Conservation (phyloP, 1,139 yeast genomes). For the Taphrina pruni region DNA sequence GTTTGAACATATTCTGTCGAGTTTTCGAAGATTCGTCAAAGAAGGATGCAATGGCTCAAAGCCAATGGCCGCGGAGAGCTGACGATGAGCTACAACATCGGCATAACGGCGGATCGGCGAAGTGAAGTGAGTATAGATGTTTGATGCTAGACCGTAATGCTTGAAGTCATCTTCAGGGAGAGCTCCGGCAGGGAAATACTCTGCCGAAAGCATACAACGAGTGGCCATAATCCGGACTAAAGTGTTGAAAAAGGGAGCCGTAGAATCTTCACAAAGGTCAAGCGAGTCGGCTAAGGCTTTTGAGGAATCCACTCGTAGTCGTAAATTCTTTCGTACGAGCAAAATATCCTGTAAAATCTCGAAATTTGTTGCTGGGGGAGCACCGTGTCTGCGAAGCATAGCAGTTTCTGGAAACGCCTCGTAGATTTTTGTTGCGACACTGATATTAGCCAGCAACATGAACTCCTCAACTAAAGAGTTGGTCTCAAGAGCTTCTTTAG, state of each 20-base stretch:
- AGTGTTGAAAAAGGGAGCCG: constrained; percentile 91
- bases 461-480: constrained; percentile 97
- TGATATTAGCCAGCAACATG: constrained; percentile 95
- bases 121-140: constrained; percentile 96
- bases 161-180: constrained; percentile 90
- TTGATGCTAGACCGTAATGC: constrained; percentile 97
- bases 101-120: constrained; percentile 98
- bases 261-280: constrained; percentile 80
- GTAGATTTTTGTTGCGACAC: constrained; percentile 90
- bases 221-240: constrained; percentile 96
- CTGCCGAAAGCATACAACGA: constrained; percentile 99
- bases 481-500: constrained; percentile 84
- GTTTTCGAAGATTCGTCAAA: constrained; percentile 86
- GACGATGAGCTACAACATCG: constrained; percentile 96
- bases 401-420: constrained; percentile 98
- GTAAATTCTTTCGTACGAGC: constrained; percentile 74
- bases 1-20: constrained; percentile 87
- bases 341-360: constrained; percentile 88
- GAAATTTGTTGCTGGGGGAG: constrained; percentile 94
- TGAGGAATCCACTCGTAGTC: constrained; percentile 81
- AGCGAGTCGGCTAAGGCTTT: constrained; percentile 92
- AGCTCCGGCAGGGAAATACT: constrained; percentile 93
- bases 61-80: constrained; percentile 94
- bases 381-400: constrained; percentile 92
- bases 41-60: constrained; percentile 81